A percentile compares a stretch with the other conserved stretches of the same genome.
These are phyloP conservation scores for Phyllostachys edulis DNA, from an alignment of 176 grass and related monocot genomes.

Conservation along the genomic window DNA sequence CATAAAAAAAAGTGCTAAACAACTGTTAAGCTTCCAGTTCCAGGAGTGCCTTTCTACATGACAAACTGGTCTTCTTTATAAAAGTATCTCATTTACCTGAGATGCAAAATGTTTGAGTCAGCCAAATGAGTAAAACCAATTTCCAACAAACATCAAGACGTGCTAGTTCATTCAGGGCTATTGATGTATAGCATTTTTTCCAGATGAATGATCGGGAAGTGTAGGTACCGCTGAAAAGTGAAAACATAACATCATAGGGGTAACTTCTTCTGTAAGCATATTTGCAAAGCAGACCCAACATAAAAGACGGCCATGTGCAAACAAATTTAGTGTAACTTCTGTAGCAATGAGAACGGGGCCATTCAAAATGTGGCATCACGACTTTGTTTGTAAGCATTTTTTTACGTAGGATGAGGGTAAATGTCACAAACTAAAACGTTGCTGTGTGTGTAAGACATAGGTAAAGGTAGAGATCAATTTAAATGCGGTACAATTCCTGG, in stretches of 20 bases:
- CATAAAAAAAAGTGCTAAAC: not conserved
- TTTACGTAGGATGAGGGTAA: not conserved
- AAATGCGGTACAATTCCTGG: not conserved
- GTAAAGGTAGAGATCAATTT: not conserved
- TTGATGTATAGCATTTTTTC: not conserved
- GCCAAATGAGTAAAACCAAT: not conserved
- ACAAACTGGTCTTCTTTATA: conserved; percentile 15
- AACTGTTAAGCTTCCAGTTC: not conserved
- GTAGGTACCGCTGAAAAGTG: not conserved
- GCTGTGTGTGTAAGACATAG: not conserved
- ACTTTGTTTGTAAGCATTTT: not conserved
- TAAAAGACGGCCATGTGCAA: not conserved
- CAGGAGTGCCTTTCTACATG: conserved; percentile 13
- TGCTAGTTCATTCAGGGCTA: not conserved
- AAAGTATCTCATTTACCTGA: conserved; percentile 49
- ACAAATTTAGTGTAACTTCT: not conserved
- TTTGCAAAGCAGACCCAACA: not conserved
- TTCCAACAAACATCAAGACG: not conserved
- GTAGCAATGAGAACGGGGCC: not conserved
- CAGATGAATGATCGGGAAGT: not conserved
- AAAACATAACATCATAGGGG: not conserved
- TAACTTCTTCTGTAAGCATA: not conserved
- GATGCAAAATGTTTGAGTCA: conserved; percentile 21
- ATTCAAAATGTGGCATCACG: not conserved
- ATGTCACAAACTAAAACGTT: not conserved